Conservation (phyloP, 352 stramenopile species). For the Pythium biforme region DNA sequence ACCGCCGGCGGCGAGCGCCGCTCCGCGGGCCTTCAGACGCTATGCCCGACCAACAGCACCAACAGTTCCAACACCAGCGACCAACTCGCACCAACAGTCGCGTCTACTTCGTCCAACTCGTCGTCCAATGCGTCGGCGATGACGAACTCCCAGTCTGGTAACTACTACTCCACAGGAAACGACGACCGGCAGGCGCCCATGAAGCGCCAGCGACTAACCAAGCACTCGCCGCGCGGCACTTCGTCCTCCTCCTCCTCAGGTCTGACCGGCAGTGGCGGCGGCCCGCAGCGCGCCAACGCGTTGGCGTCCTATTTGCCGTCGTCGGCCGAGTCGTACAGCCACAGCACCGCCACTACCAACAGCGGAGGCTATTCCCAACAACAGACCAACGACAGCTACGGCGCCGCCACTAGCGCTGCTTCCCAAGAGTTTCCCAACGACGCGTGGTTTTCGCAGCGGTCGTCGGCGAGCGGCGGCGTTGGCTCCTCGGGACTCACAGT, state of each 20-base stretch:
- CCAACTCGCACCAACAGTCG: too few species aligned
- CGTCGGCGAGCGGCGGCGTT: not conserved
- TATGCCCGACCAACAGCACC: constrained; percentile 2
- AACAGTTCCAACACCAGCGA: constrained; percentile 6
- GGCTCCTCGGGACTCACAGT: constrained; percentile 4
- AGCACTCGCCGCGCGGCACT: constrained; percentile 3
- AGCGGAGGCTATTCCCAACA: not conserved
- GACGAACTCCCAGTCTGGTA: not conserved
- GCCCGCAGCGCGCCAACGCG: constrained; percentile 5
- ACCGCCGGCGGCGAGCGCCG: constrained; percentile 1
- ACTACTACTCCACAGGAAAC: not conserved
- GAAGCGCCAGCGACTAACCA: constrained; percentile 16
- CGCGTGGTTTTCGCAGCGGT: constrained; percentile 20
- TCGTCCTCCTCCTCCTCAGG: too few species aligned
- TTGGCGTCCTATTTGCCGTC: constrained; percentile 23
- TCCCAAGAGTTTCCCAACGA: constrained; percentile 13
- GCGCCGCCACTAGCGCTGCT: not conserved
- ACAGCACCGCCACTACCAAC: not conserved
- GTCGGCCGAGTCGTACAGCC: constrained; percentile 2
- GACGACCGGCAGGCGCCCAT: constrained; percentile 3
- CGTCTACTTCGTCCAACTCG: not conserved
- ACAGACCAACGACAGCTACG: constrained; percentile 3
- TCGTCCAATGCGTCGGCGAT: constrained; percentile 2
- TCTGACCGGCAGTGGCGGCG: not conserved
- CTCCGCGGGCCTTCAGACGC: constrained; percentile 3